These are phyloP conservation scores for Deakozyma indianensis DNA, from an alignment of 805 yeast species.

Conservation along the genomic window DNA sequence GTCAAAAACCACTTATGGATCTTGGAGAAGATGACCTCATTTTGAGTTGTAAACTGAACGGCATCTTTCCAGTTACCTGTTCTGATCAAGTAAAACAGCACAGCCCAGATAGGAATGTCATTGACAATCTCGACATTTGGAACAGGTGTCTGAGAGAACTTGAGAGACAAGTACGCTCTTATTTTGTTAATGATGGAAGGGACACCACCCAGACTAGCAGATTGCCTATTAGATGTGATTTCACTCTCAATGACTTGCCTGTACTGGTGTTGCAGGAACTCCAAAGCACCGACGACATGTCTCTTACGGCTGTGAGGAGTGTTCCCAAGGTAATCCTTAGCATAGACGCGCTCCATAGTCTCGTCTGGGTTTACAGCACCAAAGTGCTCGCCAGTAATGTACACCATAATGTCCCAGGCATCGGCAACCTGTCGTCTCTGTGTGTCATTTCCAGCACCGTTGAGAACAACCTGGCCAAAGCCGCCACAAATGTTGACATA, in stretches of 20 bases:
- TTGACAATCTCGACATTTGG: constrained; percentile 50
- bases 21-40: constrained; percentile 63
- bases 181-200: constrained; percentile 65
- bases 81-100: constrained; percentile 69
- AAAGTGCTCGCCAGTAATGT: constrained; percentile 23
- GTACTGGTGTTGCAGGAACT: constrained; percentile 64
- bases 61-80: constrained; percentile 77
- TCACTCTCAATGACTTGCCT: constrained; percentile 53
- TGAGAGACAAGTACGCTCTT: constrained; percentile 41
- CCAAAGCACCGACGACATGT: constrained; percentile 40
- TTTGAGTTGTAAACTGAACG: constrained; percentile 44
- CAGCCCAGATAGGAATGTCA: constrained; percentile 89
- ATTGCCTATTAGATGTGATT: constrained; percentile 36
- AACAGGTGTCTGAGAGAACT: constrained; percentile 27
- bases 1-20: constrained; percentile 74
- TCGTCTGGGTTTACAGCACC: constrained; percentile 3
- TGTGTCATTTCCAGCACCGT: neutral
- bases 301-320: constrained; percentile 22
- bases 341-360: constrained; percentile 20
- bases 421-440: constrained; percentile 23
- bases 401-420: constrained; percentile 53
- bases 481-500: neutral
- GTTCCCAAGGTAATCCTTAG: constrained; percentile 18
- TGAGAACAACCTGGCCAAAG: constrained; percentile 2
- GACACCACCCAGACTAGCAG: constrained; percentile 43